These are phyloP conservation scores for Acrocalymma vagum DNA, from an alignment of 2,329 filamentous ascomycete species.

Conservation along the genomic window DNA sequence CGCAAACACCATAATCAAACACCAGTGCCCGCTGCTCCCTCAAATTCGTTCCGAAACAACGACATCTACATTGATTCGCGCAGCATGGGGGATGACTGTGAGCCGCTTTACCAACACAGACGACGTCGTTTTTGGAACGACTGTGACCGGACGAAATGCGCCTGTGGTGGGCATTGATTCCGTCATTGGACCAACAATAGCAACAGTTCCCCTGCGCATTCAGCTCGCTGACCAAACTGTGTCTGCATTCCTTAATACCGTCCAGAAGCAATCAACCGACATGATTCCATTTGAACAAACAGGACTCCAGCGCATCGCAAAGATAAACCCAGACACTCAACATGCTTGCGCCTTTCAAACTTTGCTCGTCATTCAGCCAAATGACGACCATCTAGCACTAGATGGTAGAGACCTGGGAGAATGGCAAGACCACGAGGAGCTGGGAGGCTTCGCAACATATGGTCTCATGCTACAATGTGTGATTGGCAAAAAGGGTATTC, in stretches of 20 bases:
- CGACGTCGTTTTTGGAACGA: slow-evolving; percentile 32
- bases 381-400: neutral
- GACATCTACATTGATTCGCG: slow-evolving; percentile 23
- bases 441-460: too few relatives aligned
- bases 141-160: slow-evolving; percentile 27
- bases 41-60: too few relatives aligned
- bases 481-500: too few relatives aligned
- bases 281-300: slow-evolving; percentile 39
- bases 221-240: slow-evolving; percentile 12
- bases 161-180: slow-evolving; percentile 18
- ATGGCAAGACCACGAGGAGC: too few relatives aligned
- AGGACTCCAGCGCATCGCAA: slow-evolving; percentile 38
- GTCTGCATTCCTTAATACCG: slow-evolving; percentile 11
- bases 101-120: slow-evolving; percentile 18
- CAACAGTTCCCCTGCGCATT: slow-evolving; percentile 28
- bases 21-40: too few relatives aligned
- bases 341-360: slow-evolving; percentile 51
- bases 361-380: slow-evolving; percentile 45
- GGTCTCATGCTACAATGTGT: too few relatives aligned
- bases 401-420: too few relatives aligned
- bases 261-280: slow-evolving; percentile 19
- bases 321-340: neutral
- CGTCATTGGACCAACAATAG: slow-evolving; percentile 30
- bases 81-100: slow-evolving; percentile 31
- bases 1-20: too few relatives aligned